A percentile compares a stretch with the other conserved stretches of the same genome.
These are phyloP conservation scores for Beta corolliflora DNA, from an alignment of 179 eudicot genomes.

Conservation along the genomic window DNA sequence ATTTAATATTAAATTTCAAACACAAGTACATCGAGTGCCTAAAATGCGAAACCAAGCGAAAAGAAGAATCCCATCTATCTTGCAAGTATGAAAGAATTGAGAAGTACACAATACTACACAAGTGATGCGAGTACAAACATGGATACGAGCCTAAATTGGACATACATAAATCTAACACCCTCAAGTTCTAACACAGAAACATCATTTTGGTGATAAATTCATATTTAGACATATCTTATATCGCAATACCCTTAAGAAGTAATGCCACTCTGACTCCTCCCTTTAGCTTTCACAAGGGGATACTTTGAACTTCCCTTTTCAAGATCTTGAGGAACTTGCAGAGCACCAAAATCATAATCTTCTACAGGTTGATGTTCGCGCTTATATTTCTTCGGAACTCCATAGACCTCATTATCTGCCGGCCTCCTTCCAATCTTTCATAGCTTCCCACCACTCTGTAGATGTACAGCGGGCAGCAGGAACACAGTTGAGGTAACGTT, in stretches of 20 bases:
- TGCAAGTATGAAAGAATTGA: no score
- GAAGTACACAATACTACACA: no score
- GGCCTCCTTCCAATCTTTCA: constrained; percentile 33
- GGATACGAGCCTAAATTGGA: no score
- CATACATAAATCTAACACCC: no score
- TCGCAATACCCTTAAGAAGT: constrained; percentile 21
- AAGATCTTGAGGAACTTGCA: constrained; percentile 28
- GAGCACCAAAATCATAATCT: constrained; percentile 24
- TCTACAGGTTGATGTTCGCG: constrained; percentile 19
- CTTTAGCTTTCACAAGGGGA: constrained; percentile 31
- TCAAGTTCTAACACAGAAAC: no score
- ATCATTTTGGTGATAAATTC: no score
- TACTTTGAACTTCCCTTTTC: constrained; percentile 9
- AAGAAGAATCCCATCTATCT: no score
- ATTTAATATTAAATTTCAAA: no score
- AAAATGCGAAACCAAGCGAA: no score
- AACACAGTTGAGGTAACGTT: no score
- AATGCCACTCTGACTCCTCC: constrained; percentile 14
- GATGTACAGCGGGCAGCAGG: constrained; percentile 4
- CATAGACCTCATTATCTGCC: constrained; percentile 1
- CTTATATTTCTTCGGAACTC: constrained; percentile 36
- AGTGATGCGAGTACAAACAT: no score
- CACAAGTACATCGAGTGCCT: no score
- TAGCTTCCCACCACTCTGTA: constrained; percentile 36
- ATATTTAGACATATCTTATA: constrained; percentile 19